Conservation (phyloP, 768 basidiomycete species). For the Rhodotorula taiwanensis region DNA sequence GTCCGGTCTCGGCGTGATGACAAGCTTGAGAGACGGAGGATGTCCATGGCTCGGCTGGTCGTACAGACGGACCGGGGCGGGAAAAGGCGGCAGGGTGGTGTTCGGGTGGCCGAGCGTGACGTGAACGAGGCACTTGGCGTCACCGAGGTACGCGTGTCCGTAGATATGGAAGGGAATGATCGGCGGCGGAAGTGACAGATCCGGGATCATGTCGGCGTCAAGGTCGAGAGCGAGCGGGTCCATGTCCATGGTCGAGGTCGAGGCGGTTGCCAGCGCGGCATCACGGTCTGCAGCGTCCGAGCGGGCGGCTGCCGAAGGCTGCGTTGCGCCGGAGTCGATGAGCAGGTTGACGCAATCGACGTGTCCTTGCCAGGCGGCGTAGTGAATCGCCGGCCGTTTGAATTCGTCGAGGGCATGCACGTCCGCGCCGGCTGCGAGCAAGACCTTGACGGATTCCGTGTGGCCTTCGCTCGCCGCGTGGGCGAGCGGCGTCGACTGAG, state of each 20-base stretch:
- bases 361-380: slow-evolving; percentile 94
- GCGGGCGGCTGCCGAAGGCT: neutral
- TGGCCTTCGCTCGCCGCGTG: slow-evolving; percentile 88
- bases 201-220: slow-evolving; percentile 84
- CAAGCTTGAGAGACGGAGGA: slow-evolving; percentile 70
- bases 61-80: slow-evolving; percentile 51
- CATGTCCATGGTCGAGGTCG: slow-evolving; percentile 43
- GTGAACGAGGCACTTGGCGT: slow-evolving; percentile 75
- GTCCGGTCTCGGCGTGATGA: slow-evolving; percentile 82
- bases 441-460: slow-evolving; percentile 61
- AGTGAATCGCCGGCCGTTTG: slow-evolving; percentile 76
- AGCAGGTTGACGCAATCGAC: slow-evolving; percentile 60
- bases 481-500: slow-evolving; percentile 95
- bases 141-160: slow-evolving; percentile 81
- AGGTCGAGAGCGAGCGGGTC: slow-evolving; percentile 48
- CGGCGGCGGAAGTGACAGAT: slow-evolving; percentile 89
- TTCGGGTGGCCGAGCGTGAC: slow-evolving; percentile 68
- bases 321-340: slow-evolving; percentile 46
- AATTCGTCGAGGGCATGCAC: slow-evolving; percentile 75
- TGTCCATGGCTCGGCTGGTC: slow-evolving; percentile 44
- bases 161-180: slow-evolving; percentile 98
- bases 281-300: neutral
- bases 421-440: slow-evolving; percentile 71
- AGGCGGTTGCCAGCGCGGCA: slow-evolving; percentile 16
- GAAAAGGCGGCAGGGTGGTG: slow-evolving; percentile 44